A percentile compares a stretch with the other conserved stretches of the same genome.
Evolutionary conservation across 164 flowering plant species (phyloP).

Genomic region (Macadamia integrifolia): DNA sequence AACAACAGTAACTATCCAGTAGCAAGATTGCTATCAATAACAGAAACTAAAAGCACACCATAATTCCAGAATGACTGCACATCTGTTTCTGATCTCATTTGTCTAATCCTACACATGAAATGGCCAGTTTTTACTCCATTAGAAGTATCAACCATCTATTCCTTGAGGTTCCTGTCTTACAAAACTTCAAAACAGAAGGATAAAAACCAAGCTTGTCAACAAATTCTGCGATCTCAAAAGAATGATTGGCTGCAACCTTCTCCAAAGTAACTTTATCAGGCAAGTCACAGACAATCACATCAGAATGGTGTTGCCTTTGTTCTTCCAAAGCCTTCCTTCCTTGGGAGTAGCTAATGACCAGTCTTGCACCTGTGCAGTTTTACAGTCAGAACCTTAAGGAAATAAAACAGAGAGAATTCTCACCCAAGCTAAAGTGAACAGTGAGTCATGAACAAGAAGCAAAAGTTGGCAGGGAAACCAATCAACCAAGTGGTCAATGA

Average conservation of each 20-base stretch:
- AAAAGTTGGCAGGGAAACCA: constrained; percentile 35
- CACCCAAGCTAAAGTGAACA: constrained; percentile 68
- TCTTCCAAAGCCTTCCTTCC: constrained; percentile 62
- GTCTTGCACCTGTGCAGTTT: constrained; percentile 58
- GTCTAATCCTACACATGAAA: neutral
- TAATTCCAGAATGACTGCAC: neutral
- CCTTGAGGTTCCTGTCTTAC: constrained; percentile 2
- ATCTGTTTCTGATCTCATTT: too few relatives aligned
- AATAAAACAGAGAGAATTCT: constrained; percentile 56
- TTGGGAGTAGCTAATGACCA: constrained; percentile 71
- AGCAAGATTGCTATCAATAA: too few relatives aligned
- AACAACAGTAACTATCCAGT: too few relatives aligned
- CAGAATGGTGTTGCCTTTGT: constrained; percentile 52
- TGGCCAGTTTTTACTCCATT: neutral
- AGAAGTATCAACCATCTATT: constrained; percentile 1
- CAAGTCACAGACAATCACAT: constrained; percentile 60
- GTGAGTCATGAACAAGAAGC: constrained; percentile 78
- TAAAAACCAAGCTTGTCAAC: constrained; percentile 66
- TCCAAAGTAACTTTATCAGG: constrained; percentile 54
- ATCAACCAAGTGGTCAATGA: constrained; percentile 57
- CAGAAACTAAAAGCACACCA: neutral
- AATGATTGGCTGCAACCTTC: constrained; percentile 42
- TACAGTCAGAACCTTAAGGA: neutral
- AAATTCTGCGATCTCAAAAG: constrained; percentile 51
- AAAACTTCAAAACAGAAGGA: constrained; percentile 62